Conservation (phyloP, 2,329 filamentous ascomycete genomes). For the Domatiomyces globalis region DNA sequence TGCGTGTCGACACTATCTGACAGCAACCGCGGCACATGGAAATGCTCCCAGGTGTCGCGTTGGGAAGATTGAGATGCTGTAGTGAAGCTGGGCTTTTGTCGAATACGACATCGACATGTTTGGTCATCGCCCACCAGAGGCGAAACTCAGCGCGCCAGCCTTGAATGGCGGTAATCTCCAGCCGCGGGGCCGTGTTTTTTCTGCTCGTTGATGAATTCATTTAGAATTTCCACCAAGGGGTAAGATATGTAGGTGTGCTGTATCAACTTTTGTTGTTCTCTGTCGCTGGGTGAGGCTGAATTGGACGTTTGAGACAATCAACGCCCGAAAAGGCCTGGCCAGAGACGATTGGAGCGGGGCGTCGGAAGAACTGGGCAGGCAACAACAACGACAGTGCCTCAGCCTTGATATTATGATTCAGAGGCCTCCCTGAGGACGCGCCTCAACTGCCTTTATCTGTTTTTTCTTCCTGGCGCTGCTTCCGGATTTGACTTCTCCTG, state of each 20-base stretch:
- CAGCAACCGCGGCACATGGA: neutral
- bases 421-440: no score
- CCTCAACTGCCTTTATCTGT: neutral
- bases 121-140: neutral
- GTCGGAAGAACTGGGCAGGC: neutral
- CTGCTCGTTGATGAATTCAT: neutral
- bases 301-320: no score
- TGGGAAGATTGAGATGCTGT: neutral
- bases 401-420: neutral
- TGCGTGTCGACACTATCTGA: neutral
- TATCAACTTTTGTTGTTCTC: neutral
- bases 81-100: neutral
- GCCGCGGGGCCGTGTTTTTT: neutral
- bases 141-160: neutral
- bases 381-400: neutral
- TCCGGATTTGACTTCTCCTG: neutral
- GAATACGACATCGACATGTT: neutral
- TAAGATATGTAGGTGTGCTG: neutral
- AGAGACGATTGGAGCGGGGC: no score
- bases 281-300: neutral
- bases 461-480: neutral
- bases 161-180: neutral
- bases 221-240: neutral
- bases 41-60: neutral
- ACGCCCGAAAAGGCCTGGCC: no score